phyloP scores from a whole-genome alignment of 2,329 filamentous ascomycete genomes.

The Myriosclerotinia duriaeana region DNA sequence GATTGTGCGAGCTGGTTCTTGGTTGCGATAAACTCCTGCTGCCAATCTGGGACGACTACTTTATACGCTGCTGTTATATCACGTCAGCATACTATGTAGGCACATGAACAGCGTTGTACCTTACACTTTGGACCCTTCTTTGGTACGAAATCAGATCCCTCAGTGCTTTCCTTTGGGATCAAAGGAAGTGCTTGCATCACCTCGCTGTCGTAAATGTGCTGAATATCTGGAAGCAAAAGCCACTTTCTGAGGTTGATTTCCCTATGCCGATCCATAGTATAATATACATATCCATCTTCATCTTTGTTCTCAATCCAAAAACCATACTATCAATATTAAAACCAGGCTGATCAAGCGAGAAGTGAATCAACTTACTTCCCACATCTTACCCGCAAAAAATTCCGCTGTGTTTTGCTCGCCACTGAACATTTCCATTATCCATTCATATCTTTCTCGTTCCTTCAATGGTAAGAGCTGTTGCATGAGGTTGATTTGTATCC shows the following conservation, averaged over 20 bases:
- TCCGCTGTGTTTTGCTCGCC: background rate
- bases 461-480: background rate
- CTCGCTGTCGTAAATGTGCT: background rate
- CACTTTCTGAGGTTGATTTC: background rate
- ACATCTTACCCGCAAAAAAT: background rate
- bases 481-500: constrained; percentile 6
- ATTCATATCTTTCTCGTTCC: background rate
- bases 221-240: background rate
- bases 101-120: too few species aligned
- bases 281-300: background rate
- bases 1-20: background rate
- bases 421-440: background rate
- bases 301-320: background rate
- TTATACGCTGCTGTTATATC: background rate
- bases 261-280: background rate
- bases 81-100: background rate
- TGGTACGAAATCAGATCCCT: constrained; percentile 4
- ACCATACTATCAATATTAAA: background rate
- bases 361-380: background rate
- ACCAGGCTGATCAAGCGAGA: background rate
- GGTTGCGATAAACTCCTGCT: background rate
- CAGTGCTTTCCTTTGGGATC: background rate
- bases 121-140: background rate
- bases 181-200: background rate
- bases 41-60: background rate